These are phyloP conservation scores for Malassezia psittaci DNA, from an alignment of 1,284 basidiomycete genomes.

Conservation along the genomic window DNA sequence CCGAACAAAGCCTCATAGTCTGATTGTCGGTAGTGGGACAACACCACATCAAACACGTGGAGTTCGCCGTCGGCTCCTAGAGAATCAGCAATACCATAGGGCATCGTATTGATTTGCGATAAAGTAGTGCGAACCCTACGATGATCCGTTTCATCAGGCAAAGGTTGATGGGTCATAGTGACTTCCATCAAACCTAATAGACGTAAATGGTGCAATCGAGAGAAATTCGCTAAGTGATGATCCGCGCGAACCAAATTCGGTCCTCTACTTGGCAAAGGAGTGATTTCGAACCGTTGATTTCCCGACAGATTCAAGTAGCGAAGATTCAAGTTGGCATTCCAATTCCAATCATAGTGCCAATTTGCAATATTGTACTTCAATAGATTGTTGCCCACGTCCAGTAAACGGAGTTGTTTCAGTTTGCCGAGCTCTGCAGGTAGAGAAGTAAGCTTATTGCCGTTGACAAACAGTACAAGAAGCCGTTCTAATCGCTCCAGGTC, in stretches of 20 bases:
- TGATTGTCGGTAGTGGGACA: constrained; percentile 70
- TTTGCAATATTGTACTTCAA: constrained; percentile 98
- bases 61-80: constrained; percentile 58
- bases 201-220: constrained; percentile 67
- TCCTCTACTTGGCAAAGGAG: constrained; percentile 52
- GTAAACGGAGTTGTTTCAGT: constrained; percentile 64
- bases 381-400: constrained; percentile 89
- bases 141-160: constrained; percentile 74
- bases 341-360: constrained; percentile 99
- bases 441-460: constrained; percentile 87
- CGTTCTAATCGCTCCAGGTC: constrained; percentile 35
- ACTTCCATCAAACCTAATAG: constrained; percentile 96
- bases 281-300: constrained; percentile 78
- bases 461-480: constrained; percentile 61
- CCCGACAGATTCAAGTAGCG: constrained; percentile 80
- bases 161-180: constrained; percentile 58
- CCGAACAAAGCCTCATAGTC: constrained; percentile 84
- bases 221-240: constrained; percentile 67
- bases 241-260: constrained; percentile 42
- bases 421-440: constrained; percentile 81
- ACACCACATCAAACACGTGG: constrained; percentile 83
- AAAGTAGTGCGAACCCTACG: constrained; percentile 83
- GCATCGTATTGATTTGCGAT: constrained; percentile 82
- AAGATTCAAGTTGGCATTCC: constrained; percentile 93
- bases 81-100: constrained; percentile 94